Evolutionary conservation across 1,284 basidiomycete genomes (phyloP).

Genomic region (Puccinia novopanici): DNA sequence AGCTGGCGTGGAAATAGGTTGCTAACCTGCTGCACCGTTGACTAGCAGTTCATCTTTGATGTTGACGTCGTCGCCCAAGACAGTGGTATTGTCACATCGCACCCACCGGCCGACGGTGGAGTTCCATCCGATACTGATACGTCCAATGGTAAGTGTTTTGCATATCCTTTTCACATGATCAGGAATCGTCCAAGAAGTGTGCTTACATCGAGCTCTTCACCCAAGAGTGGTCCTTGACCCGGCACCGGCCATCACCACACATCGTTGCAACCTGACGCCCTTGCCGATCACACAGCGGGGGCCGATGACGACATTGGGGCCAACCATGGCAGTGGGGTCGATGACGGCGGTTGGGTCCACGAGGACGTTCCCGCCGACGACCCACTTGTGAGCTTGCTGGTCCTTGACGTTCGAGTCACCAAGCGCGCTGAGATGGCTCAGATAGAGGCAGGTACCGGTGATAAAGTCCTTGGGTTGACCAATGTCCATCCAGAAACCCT

Average conservation of each 20-base stretch:
- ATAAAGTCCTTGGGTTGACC: constrained; percentile 64
- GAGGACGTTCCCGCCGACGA: constrained; percentile 63
- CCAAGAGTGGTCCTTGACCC: constrained; percentile 64
- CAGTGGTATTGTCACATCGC: constrained; percentile 63
- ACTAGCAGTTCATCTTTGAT: constrained; percentile 65
- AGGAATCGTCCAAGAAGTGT: not conserved
- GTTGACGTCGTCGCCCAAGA: constrained; percentile 64
- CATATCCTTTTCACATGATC: not conserved
- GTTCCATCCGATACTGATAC: constrained; percentile 61
- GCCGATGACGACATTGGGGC: constrained; percentile 65
- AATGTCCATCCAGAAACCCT: constrained; percentile 66
- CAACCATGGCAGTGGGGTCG: constrained; percentile 60
- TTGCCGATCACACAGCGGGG: constrained; percentile 60
- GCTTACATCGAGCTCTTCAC: constrained; percentile 63
- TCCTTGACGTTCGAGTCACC: constrained; percentile 62
- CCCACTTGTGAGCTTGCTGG: constrained; percentile 62
- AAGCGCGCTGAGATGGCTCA: constrained; percentile 62
- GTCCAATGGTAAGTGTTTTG: not conserved
- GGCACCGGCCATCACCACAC: constrained; percentile 63
- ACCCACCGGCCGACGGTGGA: constrained; percentile 64
- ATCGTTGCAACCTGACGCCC: constrained; percentile 64
- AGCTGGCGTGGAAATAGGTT: not conserved
- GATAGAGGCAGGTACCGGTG: constrained; percentile 63
- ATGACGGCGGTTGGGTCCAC: constrained; percentile 60
- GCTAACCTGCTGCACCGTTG: constrained; percentile 61